A percentile compares a stretch with the other conserved stretches of the same genome.
Conservation (phyloP, 169 alveolate species). For the Perkinsus olseni region DNA sequence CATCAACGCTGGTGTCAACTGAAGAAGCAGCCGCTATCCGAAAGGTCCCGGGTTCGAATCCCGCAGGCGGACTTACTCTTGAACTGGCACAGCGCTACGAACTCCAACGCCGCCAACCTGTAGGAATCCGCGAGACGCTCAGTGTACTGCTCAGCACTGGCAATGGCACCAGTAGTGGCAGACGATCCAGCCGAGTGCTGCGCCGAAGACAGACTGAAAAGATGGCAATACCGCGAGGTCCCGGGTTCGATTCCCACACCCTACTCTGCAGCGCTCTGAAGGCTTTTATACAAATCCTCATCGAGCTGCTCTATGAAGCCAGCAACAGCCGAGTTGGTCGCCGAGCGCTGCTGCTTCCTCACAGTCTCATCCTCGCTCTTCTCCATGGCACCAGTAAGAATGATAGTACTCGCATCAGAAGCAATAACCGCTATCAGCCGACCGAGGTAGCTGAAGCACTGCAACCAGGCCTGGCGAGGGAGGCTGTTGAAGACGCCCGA, state of each 20-base stretch:
- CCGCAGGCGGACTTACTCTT: neutral
- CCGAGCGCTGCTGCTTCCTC: neutral
- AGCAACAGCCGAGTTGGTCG: conserved; percentile 20
- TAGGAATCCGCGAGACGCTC: neutral
- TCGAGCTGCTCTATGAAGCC: conserved; percentile 43
- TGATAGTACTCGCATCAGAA: neutral
- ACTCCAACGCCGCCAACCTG: neutral
- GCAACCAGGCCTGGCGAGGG: neutral
- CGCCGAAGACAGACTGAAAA: neutral
- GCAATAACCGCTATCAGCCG: neutral
- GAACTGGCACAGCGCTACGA: neutral
- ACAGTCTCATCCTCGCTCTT: neutral
- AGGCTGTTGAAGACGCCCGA: neutral
- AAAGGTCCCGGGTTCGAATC: neutral
- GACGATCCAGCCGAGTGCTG: neutral
- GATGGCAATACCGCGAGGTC: neutral
- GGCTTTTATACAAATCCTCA: conserved; percentile 42
- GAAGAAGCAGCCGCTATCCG: neutral
- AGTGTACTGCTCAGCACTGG: neutral
- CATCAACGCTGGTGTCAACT: neutral
- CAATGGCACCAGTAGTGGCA: neutral
- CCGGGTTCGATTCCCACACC: neutral
- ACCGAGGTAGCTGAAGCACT: neutral
- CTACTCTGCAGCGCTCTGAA: conserved; percentile 17
- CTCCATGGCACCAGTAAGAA: neutral